Evolutionary conservation across 116 monocot genomes (phyloP).

Genomic region (Trichopus zeylanicus): DNA sequence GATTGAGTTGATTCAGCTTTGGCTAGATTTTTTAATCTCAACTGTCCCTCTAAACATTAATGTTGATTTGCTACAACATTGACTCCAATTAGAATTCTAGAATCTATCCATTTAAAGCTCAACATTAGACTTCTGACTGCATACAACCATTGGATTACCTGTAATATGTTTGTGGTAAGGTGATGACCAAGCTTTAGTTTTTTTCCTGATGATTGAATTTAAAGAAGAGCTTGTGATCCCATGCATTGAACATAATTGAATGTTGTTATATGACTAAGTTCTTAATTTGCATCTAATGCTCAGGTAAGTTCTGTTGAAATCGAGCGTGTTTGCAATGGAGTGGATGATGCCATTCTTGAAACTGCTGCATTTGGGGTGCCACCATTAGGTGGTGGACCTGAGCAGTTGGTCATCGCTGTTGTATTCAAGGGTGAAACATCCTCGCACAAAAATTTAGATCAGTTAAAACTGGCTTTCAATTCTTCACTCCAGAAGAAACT

Average conservation of each 20-base stretch:
- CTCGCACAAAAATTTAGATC: constrained; percentile 25
- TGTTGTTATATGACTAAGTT: too few relatives aligned
- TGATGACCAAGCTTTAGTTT: too few relatives aligned
- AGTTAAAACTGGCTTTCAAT: constrained; percentile 60
- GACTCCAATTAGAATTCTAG: background rate
- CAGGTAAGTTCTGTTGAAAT: constrained; percentile 95
- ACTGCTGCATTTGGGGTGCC: constrained; percentile 91
- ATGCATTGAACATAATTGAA: too few relatives aligned
- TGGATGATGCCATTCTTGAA: constrained; percentile 61
- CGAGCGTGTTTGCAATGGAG: constrained; percentile 78
- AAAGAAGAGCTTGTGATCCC: too few relatives aligned
- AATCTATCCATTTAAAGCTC: too few relatives aligned
- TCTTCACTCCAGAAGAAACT: constrained; percentile 65
- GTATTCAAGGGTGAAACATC: constrained; percentile 54
- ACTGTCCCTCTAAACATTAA: too few relatives aligned
- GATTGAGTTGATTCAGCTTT: too few relatives aligned
- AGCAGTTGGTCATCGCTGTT: constrained; percentile 64
- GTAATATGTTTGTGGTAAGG: too few relatives aligned
- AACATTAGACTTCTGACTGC: too few relatives aligned
- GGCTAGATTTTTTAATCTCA: too few relatives aligned
- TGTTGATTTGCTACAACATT: background rate
- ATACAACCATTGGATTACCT: too few relatives aligned
- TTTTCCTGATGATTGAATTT: too few relatives aligned
- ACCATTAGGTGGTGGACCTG: constrained; percentile 81
- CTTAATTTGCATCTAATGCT: background rate